Evolutionary conservation across 2,329 filamentous ascomycete genomes (phyloP).

Genomic region (Penicillium rolfsii): DNA sequence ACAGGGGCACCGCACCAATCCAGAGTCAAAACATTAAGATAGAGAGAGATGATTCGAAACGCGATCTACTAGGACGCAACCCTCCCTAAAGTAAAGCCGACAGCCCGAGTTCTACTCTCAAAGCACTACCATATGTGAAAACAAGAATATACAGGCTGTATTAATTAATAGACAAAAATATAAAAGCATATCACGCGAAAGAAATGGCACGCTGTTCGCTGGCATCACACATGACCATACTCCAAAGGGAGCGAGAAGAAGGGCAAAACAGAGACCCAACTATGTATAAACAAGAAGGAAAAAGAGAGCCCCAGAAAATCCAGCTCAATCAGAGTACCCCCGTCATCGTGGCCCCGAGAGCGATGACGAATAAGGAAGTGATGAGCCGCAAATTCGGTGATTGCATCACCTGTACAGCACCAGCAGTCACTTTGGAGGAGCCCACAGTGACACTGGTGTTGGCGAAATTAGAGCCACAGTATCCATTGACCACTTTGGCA

Average conservation of each 20-base stretch:
- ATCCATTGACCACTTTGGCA: slow-evolving; percentile 71
- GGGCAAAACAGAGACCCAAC: slow-evolving; percentile 8
- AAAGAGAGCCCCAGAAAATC: not conserved
- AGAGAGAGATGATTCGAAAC: not conserved
- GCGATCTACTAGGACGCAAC: not conserved
- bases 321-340: slow-evolving; percentile 16
- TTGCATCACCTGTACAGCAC: slow-evolving; percentile 13
- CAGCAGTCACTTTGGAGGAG: slow-evolving; percentile 15
- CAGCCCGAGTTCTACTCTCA: not conserved
- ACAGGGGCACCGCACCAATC: not conserved
- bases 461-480: slow-evolving; percentile 60
- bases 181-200: slow-evolving; percentile 13
- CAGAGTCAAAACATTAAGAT: not conserved
- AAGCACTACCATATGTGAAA: not conserved
- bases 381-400: slow-evolving; percentile 11
- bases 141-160: slow-evolving; percentile 7
- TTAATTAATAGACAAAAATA: slow-evolving; percentile 14
- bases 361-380: slow-evolving; percentile 14
- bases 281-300: slow-evolving; percentile 1
- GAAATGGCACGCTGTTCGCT: slow-evolving; percentile 29
- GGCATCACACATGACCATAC: slow-evolving; percentile 33
- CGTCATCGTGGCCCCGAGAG: slow-evolving; percentile 7
- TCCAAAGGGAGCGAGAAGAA: slow-evolving; percentile 15
- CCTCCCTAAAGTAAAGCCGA: not conserved
- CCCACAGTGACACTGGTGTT: slow-evolving; percentile 50